Evolutionary conservation across 345 rosid genomes (phyloP), one percentile per base, ranked within the genome.

Genomic region (Geranium rotundifolium): DNA sequence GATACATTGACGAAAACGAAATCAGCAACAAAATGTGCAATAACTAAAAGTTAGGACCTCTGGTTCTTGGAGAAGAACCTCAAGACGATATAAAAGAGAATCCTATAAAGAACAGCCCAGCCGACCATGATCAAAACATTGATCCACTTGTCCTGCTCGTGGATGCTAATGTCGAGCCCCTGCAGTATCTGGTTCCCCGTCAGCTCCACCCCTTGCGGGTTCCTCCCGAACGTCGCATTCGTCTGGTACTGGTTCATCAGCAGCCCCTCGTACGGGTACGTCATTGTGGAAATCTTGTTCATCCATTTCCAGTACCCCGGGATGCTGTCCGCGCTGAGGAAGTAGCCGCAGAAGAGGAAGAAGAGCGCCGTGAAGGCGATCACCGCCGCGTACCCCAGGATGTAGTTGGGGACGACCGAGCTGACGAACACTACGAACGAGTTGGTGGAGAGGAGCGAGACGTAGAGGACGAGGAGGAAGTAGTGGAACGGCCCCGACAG

Each of bases 281-380:
- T 76, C 79, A 85, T 85, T 2, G 88, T 83, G 17, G 91, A 85
- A 60, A 81, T 57, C 80, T 74, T 81, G 82, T 85, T 85, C 91
- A 83, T 83, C 91, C 88, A 85, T 34, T 41, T 60, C 91, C 91
- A 85, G 62, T 83, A 83, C 83, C 91, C 0, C 7, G 86, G 91
- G 17, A 83, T 80, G 12, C 71, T 82, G 8, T 76, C 55, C 68
- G 83, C 79, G n/a, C 70, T 76, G 72, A 85, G 34, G 79, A 85
- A 85, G 69, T 78, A 85, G 19, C 91, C 88, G 10, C 88, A 83
- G 69, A 85, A 85, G 72, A 85, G 70, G 79, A 85, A 85, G 56
- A 85, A 85, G 41, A 83, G 70, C 0, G 91, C 88, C 0, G 88
- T 81, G 71, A 85, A 85, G 0, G 91, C 86, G 14, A 85, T 85